Evolutionary conservation across 306 rosid genomes (phyloP).

Genomic region (Fragaria nilgerrensis): DNA sequence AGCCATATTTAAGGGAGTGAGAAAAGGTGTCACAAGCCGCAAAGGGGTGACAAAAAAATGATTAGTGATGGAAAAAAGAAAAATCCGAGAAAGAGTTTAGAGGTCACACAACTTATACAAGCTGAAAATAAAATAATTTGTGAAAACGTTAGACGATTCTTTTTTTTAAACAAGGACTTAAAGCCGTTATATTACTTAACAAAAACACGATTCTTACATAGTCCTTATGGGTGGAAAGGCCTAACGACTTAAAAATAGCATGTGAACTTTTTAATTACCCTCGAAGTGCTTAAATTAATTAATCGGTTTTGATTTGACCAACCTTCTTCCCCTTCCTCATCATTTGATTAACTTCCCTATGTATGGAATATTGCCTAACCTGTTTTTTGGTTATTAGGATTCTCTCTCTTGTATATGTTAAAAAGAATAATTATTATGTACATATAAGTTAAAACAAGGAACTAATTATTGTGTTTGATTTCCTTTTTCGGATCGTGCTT

Average conservation of each 20-base stretch:
- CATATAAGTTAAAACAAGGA: neutral
- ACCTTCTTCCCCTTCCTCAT: neutral
- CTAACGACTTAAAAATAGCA: too few relatives aligned
- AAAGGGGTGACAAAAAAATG: neutral
- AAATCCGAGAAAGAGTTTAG: too few relatives aligned
- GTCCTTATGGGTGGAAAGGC: too few relatives aligned
- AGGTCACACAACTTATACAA: too few relatives aligned
- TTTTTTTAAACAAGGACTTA: too few relatives aligned
- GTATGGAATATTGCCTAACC: neutral
- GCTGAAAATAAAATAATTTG: too few relatives aligned
- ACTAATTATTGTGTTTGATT: neutral
- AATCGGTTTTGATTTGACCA: neutral
- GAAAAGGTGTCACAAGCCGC: neutral
- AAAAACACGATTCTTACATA: too few relatives aligned
- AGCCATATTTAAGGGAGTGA: neutral
- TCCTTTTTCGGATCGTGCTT: neutral
- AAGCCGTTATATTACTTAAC: too few relatives aligned
- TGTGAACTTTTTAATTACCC: neutral
- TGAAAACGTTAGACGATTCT: too few relatives aligned
- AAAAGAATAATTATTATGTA: too few relatives aligned
- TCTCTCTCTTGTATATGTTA: neutral
- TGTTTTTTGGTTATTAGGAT: neutral
- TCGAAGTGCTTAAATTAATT: too few relatives aligned
- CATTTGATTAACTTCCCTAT: neutral
- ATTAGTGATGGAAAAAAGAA: neutral